phyloP scores from a whole-genome alignment of 768 basidiomycete species.

The Ramaria sp. region DNA sequence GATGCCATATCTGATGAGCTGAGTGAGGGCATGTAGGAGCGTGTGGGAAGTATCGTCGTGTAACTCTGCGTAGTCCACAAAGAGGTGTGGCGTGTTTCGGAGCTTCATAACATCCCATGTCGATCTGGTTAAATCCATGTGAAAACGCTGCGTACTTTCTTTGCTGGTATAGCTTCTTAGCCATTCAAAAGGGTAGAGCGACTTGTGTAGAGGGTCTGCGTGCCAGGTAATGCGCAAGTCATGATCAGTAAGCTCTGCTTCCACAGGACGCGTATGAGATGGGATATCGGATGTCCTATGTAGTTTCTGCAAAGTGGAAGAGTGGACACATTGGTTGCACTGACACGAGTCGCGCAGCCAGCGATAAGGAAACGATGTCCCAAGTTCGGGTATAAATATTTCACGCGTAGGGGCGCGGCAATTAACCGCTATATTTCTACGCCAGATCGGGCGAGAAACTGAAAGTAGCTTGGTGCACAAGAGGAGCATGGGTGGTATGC shows the following conservation, averaged over 20 bases:
- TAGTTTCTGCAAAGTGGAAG: conserved; percentile 68
- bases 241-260: conserved; percentile 29
- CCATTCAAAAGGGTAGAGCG: conserved; percentile 40
- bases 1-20: conserved; percentile 63
- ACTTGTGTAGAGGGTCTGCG: conserved; percentile 40
- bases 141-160: conserved; percentile 28
- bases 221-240: conserved; percentile 46
- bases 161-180: conserved; percentile 37
- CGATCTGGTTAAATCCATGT: conserved; percentile 28
- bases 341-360: conserved; percentile 86
- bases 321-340: conserved; percentile 63
- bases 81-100: conserved; percentile 31
- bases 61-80: conserved; percentile 44
- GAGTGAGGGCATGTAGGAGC: conserved; percentile 55
- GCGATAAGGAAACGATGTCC: conserved; percentile 44
- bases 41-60: conserved; percentile 19
- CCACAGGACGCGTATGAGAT: conserved; percentile 34
- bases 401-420: not conserved
- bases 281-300: conserved; percentile 60
- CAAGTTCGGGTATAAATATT: conserved; percentile 27
- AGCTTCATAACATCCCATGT: conserved; percentile 40
- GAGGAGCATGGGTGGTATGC: too few species aligned
- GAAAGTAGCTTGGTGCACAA: too few species aligned
- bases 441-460: too few species aligned
- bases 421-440: not conserved